phyloP scores from a whole-genome alignment of 2,329 filamentous ascomycete species.

The Colletotrichum viniferum region DNA sequence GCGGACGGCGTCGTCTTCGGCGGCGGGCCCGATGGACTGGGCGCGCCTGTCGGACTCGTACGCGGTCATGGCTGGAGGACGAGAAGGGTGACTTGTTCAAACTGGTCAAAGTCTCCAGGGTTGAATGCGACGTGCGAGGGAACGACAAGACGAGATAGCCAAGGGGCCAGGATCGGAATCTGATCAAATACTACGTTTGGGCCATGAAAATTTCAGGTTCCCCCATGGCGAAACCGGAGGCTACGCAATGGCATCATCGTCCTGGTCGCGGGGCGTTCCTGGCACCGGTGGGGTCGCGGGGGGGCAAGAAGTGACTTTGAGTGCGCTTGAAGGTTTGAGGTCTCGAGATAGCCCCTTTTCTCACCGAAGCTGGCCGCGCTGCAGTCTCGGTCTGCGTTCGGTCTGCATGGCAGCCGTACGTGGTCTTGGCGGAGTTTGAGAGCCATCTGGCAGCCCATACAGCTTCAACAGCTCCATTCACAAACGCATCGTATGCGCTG shows the following conservation, averaged over 20 bases:
- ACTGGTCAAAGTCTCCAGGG: too few species aligned
- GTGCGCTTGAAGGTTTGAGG: neutral
- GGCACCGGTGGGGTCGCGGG: neutral
- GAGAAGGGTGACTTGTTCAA: too few species aligned
- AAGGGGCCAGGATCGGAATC: neutral
- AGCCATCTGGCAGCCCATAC: neutral
- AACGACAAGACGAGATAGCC: neutral
- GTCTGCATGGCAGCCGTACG: neutral
- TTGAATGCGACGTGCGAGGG: neutral
- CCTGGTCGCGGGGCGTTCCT: slow-evolving; percentile 6
- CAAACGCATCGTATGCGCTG: neutral
- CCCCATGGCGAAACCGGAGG: slow-evolving; percentile 13
- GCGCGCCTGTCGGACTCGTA: slow-evolving; percentile 1
- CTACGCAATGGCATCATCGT: slow-evolving; percentile 8
- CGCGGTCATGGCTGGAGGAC: slow-evolving; percentile 4
- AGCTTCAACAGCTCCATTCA: neutral
- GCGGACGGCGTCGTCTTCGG: neutral
- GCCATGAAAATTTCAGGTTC: neutral
- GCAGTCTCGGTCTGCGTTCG: neutral
- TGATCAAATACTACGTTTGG: neutral
- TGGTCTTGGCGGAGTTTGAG: neutral
- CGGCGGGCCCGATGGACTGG: slow-evolving; percentile 6
- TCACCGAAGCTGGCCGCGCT: neutral
- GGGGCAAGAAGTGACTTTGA: neutral
- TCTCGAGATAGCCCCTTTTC: neutral